Percentiles rank a stretch among this genome's conserved stretches.
These are phyloP conservation scores for Harrya chromipes DNA, from an alignment of 768 basidiomycete genomes.

Conservation along the genomic window DNA sequence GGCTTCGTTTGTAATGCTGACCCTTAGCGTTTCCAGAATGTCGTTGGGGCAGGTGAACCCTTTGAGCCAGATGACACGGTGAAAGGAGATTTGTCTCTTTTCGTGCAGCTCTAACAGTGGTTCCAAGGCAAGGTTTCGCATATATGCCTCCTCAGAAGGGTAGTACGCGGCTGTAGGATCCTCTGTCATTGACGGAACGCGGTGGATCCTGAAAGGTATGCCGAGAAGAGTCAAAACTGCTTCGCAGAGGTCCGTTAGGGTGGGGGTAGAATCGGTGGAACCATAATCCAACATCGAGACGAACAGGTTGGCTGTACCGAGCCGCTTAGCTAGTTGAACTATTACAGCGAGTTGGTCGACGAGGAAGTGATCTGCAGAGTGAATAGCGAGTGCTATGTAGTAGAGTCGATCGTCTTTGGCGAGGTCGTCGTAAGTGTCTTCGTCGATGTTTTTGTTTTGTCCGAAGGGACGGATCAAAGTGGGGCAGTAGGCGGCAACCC, in stretches of 20 bases:
- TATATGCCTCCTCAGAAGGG: slow-evolving; percentile 92
- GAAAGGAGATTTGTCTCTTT: slow-evolving; percentile 78
- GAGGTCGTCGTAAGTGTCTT: slow-evolving; percentile 84
- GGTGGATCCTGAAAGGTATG: slow-evolving; percentile 87
- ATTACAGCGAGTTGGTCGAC: slow-evolving; percentile 98
- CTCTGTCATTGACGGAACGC: slow-evolving; percentile 90
- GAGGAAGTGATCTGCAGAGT: slow-evolving; percentile 98
- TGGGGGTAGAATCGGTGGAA: slow-evolving; percentile 92
- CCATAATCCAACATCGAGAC: slow-evolving; percentile 98
- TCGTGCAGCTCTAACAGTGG: slow-evolving; percentile 80
- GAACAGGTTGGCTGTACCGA: slow-evolving; percentile 88
- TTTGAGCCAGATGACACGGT: slow-evolving; percentile 94
- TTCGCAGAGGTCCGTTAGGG: slow-evolving; percentile 91
- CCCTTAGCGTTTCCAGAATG: slow-evolving; percentile 91
- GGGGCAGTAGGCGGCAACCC: slow-evolving; percentile 96
- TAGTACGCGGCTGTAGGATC: slow-evolving; percentile 91
- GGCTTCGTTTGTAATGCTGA: slow-evolving; percentile 87
- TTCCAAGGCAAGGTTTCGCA: slow-evolving; percentile 88
- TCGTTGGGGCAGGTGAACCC: slow-evolving; percentile 99
- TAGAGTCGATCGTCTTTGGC: slow-evolving; percentile 81
- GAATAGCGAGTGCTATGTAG: slow-evolving; percentile 92
- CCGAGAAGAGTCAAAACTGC: slow-evolving; percentile 91
- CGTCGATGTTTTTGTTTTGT: slow-evolving; percentile 72
- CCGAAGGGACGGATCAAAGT: slow-evolving; percentile 94
- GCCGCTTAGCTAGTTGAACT: slow-evolving; percentile 88